Evolutionary conservation across 176 grass and related monocot genomes (phyloP).

Genomic region (Ensete ventricosum): DNA sequence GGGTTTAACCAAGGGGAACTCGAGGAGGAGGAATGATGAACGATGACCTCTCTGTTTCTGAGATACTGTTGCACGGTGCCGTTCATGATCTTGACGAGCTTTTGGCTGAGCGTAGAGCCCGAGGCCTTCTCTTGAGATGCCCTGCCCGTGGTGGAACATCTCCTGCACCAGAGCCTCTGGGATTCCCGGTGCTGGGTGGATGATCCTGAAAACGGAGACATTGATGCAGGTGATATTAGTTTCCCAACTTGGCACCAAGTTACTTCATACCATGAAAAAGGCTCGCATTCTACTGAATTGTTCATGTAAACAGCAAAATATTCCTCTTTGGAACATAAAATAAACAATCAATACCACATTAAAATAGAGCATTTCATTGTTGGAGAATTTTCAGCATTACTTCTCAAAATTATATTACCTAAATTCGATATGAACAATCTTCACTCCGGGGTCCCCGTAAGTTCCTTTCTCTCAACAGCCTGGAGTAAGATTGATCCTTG

Average conservation of each 20-base stretch:
- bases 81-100: slow-evolving; percentile 80
- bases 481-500: slow-evolving; percentile 69
- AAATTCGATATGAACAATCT: slow-evolving; percentile 91
- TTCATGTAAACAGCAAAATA: not conserved
- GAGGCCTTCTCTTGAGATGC: slow-evolving; percentile 61
- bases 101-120: slow-evolving; percentile 73
- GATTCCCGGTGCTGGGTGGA: slow-evolving; percentile 72
- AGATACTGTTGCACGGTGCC: slow-evolving; percentile 78
- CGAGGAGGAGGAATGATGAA: slow-evolving; percentile 59
- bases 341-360: not conserved
- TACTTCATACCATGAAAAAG: no score
- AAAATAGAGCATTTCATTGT: not conserved
- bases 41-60: slow-evolving; percentile 61
- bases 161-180: slow-evolving; percentile 76
- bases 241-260: no score
- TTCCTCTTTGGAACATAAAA: not conserved
- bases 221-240: no score
- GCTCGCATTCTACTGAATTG: not conserved
- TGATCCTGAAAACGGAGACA: slow-evolving; percentile 41
- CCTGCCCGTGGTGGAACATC: slow-evolving; percentile 71
- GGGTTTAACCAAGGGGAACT: slow-evolving; percentile 55
- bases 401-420: slow-evolving; percentile 39
- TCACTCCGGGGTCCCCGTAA: slow-evolving; percentile 56
- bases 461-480: slow-evolving; percentile 66
- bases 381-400: not conserved